phyloP scores from a whole-genome alignment of 2,329 filamentous ascomycete species.

The Rhexocercosporidium sp. region DNA sequence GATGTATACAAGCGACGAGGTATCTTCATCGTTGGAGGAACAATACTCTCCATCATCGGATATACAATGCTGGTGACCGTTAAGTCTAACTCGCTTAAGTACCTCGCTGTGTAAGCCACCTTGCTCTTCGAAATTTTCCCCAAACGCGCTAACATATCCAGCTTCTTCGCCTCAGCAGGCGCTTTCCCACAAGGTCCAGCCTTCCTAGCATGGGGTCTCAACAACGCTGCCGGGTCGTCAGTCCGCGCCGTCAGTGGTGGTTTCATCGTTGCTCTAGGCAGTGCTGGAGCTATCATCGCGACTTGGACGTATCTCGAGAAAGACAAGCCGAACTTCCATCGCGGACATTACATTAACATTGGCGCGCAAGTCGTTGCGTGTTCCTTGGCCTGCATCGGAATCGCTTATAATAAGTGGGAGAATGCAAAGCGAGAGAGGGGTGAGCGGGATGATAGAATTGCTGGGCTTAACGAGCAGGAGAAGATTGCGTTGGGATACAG shows the following conservation, averaged over 20 bases:
- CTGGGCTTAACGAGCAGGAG: conserved; percentile 47
- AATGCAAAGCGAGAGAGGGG: conserved; percentile 48
- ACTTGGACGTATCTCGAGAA: conserved; percentile 50
- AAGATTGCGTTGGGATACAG: conserved; percentile 49
- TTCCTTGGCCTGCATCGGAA: conserved; percentile 44
- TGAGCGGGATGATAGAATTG: conserved; percentile 46
- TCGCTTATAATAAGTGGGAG: conserved; percentile 52
- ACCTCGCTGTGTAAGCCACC: conserved; percentile 43
- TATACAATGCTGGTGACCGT: conserved; percentile 45
- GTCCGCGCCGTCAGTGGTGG: conserved; percentile 43
- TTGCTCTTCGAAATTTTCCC: background rate
- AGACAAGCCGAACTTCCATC: conserved; percentile 43
- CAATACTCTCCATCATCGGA: conserved; percentile 37
- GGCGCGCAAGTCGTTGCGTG: conserved; percentile 45
- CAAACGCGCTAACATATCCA: background rate
- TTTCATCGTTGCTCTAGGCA: conserved; percentile 45
- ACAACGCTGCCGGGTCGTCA: conserved; percentile 52
- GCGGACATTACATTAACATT: conserved; percentile 51
- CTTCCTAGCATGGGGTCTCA: conserved; percentile 52
- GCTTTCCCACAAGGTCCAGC: conserved; percentile 52
- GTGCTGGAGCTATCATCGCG: conserved; percentile 50
- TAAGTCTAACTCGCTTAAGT: conserved; percentile 42
- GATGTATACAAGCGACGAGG: conserved; percentile 53
- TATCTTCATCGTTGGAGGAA: conserved; percentile 55
- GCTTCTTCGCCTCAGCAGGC: conserved; percentile 49